phyloP scores from a whole-genome alignment of 176 grass and related monocot species.

The Phyllostachys edulis region DNA sequence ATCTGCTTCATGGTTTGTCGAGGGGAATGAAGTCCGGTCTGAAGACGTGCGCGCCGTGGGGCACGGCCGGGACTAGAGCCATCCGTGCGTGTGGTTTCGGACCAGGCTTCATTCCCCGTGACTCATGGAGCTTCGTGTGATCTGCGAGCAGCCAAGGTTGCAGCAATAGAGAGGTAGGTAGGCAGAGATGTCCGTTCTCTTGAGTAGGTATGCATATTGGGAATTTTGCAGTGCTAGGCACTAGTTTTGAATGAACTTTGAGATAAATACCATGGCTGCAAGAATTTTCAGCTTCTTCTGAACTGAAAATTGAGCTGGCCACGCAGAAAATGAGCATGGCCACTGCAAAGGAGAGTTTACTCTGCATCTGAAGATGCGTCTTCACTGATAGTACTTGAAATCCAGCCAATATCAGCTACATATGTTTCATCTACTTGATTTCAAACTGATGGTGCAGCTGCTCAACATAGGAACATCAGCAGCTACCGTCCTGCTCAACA shows the following conservation, averaged over 20 bases:
- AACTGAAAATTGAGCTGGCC: neutral
- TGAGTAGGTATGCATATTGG: neutral
- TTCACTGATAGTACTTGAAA: neutral
- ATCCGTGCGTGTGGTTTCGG: constrained; percentile 32
- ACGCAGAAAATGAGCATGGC: neutral
- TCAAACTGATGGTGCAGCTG: neutral
- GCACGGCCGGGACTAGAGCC: neutral
- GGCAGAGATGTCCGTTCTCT: neutral
- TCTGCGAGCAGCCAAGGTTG: neutral
- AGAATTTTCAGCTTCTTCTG: neutral
- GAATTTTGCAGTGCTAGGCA: neutral
- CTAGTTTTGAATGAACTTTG: neutral
- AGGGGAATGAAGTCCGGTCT: constrained; percentile 56
- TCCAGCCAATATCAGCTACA: neutral
- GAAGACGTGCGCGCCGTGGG: constrained; percentile 2
- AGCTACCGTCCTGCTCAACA: neutral
- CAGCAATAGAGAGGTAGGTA: neutral
- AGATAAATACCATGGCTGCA: neutral
- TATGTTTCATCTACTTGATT: neutral
- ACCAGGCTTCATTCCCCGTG: constrained; percentile 80
- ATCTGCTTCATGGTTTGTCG: constrained; percentile 42
- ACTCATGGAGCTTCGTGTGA: constrained; percentile 34
- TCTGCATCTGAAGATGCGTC: neutral
- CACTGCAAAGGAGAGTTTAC: neutral
- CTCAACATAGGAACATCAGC: neutral